These are phyloP conservation scores for Ascochyta koolunga DNA, from an alignment of 2,329 filamentous ascomycete species.

Conservation along the genomic window DNA sequence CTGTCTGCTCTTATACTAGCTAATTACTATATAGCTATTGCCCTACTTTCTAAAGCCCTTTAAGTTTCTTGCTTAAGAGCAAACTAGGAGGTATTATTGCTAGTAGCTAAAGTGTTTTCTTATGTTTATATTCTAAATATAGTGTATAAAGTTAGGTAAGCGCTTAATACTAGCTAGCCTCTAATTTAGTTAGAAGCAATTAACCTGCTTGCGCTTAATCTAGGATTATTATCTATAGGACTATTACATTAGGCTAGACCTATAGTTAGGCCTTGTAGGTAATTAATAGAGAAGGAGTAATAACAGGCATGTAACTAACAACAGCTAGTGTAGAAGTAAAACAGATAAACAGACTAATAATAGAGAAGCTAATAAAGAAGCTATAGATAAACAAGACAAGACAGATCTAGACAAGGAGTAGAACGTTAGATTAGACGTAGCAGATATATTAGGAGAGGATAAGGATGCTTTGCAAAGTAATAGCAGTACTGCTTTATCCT, in stretches of 20 bases:
- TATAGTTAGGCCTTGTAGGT: constrained; percentile 1
- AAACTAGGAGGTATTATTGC: constrained; percentile 6
- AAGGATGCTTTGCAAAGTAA: not conserved
- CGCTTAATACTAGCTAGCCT: not conserved
- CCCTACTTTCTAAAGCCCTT: constrained; percentile 6
- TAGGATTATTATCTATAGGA: constrained; percentile 1
- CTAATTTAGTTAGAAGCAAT: constrained; percentile 2
- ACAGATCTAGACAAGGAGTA: not conserved
- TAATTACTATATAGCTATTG: constrained; percentile 1
- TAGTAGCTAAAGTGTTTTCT: constrained; percentile 5
- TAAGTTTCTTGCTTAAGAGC: constrained; percentile 3
- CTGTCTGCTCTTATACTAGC: constrained; percentile 4
- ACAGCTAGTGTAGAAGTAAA: not conserved
- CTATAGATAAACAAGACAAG: not conserved
- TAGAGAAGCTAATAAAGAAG: not conserved
- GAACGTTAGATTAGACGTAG: not conserved
- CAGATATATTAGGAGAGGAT: not conserved
- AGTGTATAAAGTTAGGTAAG: not conserved
- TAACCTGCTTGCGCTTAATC: not conserved
- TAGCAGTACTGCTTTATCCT: not conserved
- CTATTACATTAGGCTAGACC: not conserved
- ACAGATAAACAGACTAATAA: not conserved
- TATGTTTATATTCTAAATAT: not conserved
- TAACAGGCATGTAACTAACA: constrained; percentile 1
- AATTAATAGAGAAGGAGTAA: not conserved